These are phyloP conservation scores for Neopestalotiopsis sp. DNA, from an alignment of 2,329 filamentous ascomycete genomes.

Conservation along the genomic window DNA sequence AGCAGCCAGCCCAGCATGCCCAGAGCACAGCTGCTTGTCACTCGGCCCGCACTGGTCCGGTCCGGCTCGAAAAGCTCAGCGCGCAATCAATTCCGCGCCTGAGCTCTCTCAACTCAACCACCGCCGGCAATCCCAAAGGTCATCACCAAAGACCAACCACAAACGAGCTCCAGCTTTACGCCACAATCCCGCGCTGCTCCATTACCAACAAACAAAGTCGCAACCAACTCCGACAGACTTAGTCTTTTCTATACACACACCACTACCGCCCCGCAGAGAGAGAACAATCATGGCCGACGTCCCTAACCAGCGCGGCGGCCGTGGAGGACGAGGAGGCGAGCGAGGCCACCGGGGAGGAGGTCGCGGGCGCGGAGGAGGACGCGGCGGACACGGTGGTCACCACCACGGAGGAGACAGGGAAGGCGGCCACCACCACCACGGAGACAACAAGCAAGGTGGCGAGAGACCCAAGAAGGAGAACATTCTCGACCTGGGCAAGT, in stretches of 20 bases:
- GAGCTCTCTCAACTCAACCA: neutral
- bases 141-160: neutral
- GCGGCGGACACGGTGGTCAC: constrained; percentile 39
- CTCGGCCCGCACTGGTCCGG: constrained; percentile 7
- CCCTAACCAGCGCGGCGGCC: constrained; percentile 52
- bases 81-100: constrained; percentile 2
- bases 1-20: neutral
- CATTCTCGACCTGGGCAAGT: constrained; percentile 92
- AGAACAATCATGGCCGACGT: constrained; percentile 52
- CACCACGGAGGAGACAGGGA: constrained; percentile 49
- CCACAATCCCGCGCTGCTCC: neutral
- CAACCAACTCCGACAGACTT: constrained; percentile 9
- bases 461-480: constrained; percentile 98
- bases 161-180: neutral
- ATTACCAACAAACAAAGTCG: neutral
- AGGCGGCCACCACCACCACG: constrained; percentile 44
- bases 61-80: neutral
- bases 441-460: constrained; percentile 51
- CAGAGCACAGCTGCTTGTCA: neutral
- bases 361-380: constrained; percentile 38
- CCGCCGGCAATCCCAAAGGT: neutral
- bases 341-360: constrained; percentile 28
- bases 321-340: constrained; percentile 41
- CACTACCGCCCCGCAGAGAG: constrained; percentile 21
- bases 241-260: neutral